These are phyloP conservation scores for Phyllosticta citriasiana DNA, from an alignment of 2,329 filamentous ascomycete genomes.

Conservation along the genomic window DNA sequence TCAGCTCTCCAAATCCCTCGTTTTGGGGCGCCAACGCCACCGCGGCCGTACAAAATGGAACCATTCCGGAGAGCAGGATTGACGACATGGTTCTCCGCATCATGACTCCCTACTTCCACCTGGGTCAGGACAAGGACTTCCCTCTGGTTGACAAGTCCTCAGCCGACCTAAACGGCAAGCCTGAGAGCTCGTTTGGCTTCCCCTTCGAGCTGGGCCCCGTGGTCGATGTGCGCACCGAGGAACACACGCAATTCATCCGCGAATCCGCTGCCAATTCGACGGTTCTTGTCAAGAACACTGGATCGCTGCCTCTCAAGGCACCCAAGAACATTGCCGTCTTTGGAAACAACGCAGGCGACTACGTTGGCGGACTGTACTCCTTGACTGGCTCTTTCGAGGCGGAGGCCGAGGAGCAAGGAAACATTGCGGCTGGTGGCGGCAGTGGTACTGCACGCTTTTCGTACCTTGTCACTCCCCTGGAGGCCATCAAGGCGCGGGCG, in stretches of 20 bases:
- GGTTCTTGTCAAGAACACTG: slow-evolving; percentile 40
- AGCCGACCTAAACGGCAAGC: slow-evolving; percentile 12
- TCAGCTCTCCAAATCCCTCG: slow-evolving; percentile 3
- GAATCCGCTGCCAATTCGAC: slow-evolving; percentile 32
- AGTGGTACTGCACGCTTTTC: slow-evolving; percentile 31
- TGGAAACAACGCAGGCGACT: slow-evolving; percentile 38
- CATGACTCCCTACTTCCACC: slow-evolving; percentile 37
- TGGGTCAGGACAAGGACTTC: slow-evolving; percentile 34
- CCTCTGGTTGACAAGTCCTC: slow-evolving; percentile 25
- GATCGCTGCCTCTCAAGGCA: slow-evolving; percentile 43
- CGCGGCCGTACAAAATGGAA: slow-evolving; percentile 30
- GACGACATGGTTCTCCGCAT: slow-evolving; percentile 40
- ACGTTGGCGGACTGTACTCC: slow-evolving; percentile 39
- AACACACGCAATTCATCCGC: slow-evolving; percentile 27
- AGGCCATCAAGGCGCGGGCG: slow-evolving; percentile 28
- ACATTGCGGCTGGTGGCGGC: slow-evolving; percentile 33
- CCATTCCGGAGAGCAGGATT: slow-evolving; percentile 30
- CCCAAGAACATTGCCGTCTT: slow-evolving; percentile 40
- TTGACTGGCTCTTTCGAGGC: neutral
- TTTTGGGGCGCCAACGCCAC: slow-evolving; percentile 25
- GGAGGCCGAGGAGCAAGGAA: slow-evolving; percentile 29
- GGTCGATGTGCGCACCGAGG: slow-evolving; percentile 21
- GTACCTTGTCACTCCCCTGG: slow-evolving; percentile 31
- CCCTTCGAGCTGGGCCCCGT: slow-evolving; percentile 23
- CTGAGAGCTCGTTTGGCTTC: slow-evolving; percentile 15